Conservation (phyloP, 78 protist species). For the Carpediemonas membranifera region DNA sequence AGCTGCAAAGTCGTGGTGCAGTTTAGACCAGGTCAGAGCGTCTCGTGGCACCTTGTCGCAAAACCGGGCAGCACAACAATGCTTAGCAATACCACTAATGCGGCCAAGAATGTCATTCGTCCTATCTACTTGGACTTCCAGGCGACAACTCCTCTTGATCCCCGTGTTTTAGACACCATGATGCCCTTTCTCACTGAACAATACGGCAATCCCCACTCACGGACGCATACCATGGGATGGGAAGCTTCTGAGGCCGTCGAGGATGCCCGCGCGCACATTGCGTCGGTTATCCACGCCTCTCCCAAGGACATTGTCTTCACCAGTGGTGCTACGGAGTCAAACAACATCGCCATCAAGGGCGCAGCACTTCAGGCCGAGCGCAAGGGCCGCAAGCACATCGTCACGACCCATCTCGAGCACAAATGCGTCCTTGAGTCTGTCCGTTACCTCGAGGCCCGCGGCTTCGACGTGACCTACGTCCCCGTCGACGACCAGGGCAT, state of each 20-base stretch:
- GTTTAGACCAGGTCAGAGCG: no score
- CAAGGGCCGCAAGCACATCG: no score
- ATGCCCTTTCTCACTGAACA: conserved; percentile 61
- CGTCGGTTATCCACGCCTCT: conserved; percentile 61
- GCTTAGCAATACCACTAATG: no score
- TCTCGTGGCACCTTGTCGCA: no score
- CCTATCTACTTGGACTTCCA: conserved; percentile 56
- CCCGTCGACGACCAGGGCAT: no score
- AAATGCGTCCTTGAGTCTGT: background rate
- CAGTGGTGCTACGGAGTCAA: conserved; percentile 93
- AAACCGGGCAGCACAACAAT: no score
- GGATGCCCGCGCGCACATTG: conserved; percentile 72
- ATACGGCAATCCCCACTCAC: conserved; percentile 89
- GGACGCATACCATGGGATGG: conserved; percentile 93
- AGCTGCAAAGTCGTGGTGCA: no score
- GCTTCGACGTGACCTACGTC: background rate
- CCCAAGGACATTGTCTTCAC: conserved; percentile 88
- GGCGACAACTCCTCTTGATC: conserved; percentile 86
- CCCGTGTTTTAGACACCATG: conserved; percentile 96
- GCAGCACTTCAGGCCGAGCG: background rate
- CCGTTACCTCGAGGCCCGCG: no score
- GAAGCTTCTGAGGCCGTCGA: conserved; percentile 72
- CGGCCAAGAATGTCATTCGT: no score
- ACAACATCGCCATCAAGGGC: conserved; percentile 82
- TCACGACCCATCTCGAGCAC: background rate